phyloP scores from a whole-genome alignment of 768 basidiomycete genomes.

The Boletus rubroflammeus region DNA sequence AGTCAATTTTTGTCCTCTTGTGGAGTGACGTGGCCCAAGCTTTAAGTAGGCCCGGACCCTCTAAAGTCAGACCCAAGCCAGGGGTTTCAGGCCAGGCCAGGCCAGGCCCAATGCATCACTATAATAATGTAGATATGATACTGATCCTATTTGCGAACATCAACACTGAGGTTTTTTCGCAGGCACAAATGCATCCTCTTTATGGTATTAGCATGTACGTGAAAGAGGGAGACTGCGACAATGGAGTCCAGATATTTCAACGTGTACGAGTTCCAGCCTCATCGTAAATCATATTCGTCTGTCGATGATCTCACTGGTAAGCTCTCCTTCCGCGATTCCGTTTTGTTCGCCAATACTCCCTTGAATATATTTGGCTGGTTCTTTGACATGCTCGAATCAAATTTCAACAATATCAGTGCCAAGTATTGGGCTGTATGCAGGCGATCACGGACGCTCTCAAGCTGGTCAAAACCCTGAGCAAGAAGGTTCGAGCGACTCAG shows the following conservation, averaged over 20 bases:
- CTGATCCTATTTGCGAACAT: not conserved
- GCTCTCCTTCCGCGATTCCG: not conserved
- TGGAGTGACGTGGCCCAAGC: too few species aligned
- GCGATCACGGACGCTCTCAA: not conserved
- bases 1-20: too few species aligned
- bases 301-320: not conserved
- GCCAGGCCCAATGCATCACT: too few species aligned
- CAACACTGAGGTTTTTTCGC: not conserved
- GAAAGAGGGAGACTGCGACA: not conserved
- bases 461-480: not conserved
- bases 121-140: too few species aligned
- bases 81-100: too few species aligned
- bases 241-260: too few species aligned
- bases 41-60: too few species aligned
- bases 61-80: too few species aligned
- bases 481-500: not conserved
- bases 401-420: not conserved
- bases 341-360: not conserved
- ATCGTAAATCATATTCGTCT: not conserved
- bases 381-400: too few species aligned
- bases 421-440: not conserved
- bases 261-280: too few species aligned
- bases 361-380: too few species aligned
- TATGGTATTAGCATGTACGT: not conserved
- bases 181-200: not conserved